A percentile compares a stretch with the other conserved stretches of the same genome.
Evolutionary conservation across 768 basidiomycete genomes (phyloP).

Genomic region (Lentinula raphanica): DNA sequence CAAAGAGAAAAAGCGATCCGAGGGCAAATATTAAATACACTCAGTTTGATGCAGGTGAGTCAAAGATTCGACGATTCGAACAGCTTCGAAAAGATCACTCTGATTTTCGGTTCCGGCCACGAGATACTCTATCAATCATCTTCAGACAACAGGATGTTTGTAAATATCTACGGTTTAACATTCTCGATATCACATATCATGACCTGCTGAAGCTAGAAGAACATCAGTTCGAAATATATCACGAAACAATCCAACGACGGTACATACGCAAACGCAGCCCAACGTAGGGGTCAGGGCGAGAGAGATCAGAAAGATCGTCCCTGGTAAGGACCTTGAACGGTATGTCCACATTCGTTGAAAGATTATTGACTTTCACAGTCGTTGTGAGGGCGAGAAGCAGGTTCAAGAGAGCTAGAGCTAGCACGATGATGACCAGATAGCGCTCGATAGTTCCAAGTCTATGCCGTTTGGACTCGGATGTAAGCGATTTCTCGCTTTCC

Average conservation of each 20-base stretch:
- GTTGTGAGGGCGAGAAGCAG: slow-evolving; percentile 3
- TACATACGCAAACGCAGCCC: neutral
- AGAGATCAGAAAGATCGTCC: slow-evolving; percentile 2
- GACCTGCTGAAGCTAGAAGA: neutral
- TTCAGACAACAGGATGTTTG: no score
- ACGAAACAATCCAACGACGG: neutral
- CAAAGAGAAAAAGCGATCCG: neutral
- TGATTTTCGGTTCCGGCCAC: no score
- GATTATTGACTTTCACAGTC: neutral
- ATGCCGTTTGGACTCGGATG: neutral
- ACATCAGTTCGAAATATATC: no score
- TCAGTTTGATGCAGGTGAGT: neutral
- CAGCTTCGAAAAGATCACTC: no score
- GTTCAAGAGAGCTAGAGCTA: neutral
- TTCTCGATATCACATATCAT: neutral
- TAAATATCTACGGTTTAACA: no score
- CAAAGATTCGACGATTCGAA: neutral
- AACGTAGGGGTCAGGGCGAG: slow-evolving; percentile 11
- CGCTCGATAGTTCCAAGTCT: neutral
- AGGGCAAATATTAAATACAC: neutral
- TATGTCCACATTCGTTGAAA: neutral
- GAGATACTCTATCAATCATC: no score
- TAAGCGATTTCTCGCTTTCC: neutral
- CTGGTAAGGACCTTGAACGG: neutral
- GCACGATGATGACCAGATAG: neutral